Base-by-base conservation (phyloP, 495 filamentous ascomycete genomes). In the Podospora anserina region DNA sequence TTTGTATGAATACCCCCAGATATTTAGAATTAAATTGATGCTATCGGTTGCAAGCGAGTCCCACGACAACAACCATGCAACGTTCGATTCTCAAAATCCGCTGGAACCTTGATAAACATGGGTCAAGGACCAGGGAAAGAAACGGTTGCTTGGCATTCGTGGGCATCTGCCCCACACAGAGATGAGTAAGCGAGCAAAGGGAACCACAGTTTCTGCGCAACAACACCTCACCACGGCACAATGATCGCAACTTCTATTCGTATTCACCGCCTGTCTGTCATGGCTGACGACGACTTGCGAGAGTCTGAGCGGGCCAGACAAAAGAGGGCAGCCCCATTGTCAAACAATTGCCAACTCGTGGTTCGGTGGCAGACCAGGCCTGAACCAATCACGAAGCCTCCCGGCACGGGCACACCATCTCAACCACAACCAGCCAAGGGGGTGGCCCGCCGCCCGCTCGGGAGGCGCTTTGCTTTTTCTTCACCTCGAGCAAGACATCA, bases 361-460 rank as follows among this genome's bases (percentile, higher is more conserved):
- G 39, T 16, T 11, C 3, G 34, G 34, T 5, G 34, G 34, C 1
- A 23, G 34, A 39, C 54, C 16, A 57, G 6, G n/a, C 23, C 55
- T 58, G 55, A 19, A 20, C 55, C 55, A 58, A 58, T 58, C 55
- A 58, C 23, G 55, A 58, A 58, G 23, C n/a, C n/a, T 58, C 55
- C 55, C 55, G 55, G 55, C n/a, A 58, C 55, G 55, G n/a, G n/a
- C n/a, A 58, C n/a, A 20, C 23, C 55, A 19, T 58, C n/a, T 26
- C 55, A 58, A 58, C n/a, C n/a, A 58, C n/a, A 4, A 5, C n/a
- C 55, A 5, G 19, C 23, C n/a, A 58, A 58, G n/a, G 55, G 55
- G 55, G 55, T 20, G 55, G 55, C 6, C 55, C 19, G 23, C 55
- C 18, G 39, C 39, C 39, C 39, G 39, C 39, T 49, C 39, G 13